phyloP scores from a whole-genome alignment of 176 grass and related monocot species.

The Stipa capillata region DNA sequence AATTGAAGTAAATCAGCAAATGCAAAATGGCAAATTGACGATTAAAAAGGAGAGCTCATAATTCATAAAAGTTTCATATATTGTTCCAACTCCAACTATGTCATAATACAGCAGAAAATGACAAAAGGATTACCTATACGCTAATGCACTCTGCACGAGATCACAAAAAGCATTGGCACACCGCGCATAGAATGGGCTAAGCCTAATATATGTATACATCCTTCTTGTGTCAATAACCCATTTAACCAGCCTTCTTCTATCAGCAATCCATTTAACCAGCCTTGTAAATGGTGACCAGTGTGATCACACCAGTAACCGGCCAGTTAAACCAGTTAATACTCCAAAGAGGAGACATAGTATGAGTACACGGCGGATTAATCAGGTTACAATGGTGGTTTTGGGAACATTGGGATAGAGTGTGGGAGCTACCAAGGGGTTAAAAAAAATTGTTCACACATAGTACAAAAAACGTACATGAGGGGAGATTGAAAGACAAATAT shows the following conservation, averaged over 20 bases:
- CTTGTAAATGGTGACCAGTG: background rate
- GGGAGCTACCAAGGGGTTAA: background rate
- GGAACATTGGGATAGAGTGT: background rate
- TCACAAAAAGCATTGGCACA: background rate
- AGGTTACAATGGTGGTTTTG: background rate
- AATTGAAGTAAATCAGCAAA: background rate
- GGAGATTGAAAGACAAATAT: background rate
- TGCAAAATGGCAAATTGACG: background rate
- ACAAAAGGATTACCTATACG: background rate
- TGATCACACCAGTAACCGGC: background rate
- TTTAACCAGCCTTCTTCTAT: background rate
- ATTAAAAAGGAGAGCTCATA: background rate
- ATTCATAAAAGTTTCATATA: background rate
- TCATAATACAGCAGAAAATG: background rate
- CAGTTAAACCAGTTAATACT: background rate
- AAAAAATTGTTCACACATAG: background rate
- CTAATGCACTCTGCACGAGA: background rate
- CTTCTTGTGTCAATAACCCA: background rate
- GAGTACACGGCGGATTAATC: background rate
- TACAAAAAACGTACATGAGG: background rate
- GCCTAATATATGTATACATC: background rate
- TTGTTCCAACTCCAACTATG: background rate
- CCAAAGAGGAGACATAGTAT: background rate
- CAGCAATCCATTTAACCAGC: background rate
- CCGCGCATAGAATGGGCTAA: background rate